Conservation (phyloP, 345 rosid species). For the Melaleuca alternifolia region DNA sequence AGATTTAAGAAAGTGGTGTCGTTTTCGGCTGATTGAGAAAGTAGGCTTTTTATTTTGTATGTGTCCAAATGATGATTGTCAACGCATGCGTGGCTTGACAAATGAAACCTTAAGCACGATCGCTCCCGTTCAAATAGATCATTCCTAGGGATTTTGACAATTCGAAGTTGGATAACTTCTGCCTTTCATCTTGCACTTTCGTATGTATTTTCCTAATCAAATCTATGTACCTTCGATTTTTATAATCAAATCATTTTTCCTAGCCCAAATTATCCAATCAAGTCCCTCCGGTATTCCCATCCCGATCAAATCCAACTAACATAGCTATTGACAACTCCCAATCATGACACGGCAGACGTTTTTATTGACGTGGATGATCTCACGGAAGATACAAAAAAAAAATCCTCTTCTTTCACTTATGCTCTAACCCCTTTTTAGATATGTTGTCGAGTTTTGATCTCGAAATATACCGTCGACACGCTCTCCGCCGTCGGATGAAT, state of each 20-base stretch:
- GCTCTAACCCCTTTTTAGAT: neutral
- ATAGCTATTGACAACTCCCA: neutral
- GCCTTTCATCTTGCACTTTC: neutral
- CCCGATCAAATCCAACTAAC: neutral
- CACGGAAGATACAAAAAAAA: neutral
- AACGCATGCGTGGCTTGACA: neutral
- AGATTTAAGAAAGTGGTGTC: neutral
- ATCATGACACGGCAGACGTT: neutral
- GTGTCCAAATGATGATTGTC: neutral
- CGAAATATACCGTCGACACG: neutral
- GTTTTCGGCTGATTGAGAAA: neutral
- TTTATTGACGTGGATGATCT: neutral
- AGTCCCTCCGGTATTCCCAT: neutral
- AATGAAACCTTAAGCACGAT: neutral
- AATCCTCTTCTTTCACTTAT: neutral
- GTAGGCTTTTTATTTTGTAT: neutral
- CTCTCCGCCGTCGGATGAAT: neutral
- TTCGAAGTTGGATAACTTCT: neutral
- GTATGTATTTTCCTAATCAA: neutral
- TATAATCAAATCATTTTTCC: accelerated
- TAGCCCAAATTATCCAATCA: neutral
- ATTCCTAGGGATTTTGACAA: no score
- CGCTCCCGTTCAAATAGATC: no score
- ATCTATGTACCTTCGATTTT: neutral
- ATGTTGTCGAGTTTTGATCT: neutral